Evolutionary conservation across 257 asterid species (phyloP).

Genomic region (Penstemon davidsonii): DNA sequence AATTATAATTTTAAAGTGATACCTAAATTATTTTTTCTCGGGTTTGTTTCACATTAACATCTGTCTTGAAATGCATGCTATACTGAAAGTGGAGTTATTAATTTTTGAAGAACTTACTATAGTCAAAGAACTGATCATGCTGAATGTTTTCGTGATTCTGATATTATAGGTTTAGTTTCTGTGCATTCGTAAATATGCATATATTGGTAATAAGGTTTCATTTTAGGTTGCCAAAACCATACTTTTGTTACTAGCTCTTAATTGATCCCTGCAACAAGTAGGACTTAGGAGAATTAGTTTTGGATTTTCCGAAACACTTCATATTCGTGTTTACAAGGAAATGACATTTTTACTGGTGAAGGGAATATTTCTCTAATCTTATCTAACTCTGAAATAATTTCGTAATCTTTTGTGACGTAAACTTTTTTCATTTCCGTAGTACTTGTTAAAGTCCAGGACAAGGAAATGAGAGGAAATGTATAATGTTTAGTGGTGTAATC

Average conservation of each 20-base stretch:
- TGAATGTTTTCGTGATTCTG: not conserved
- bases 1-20: not conserved
- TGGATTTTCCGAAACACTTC: not conserved
- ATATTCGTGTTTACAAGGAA: not conserved
- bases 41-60: slow-evolving; percentile 15
- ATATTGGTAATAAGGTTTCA: slow-evolving; percentile 4
- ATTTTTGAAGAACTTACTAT: not conserved
- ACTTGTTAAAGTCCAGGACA: not conserved
- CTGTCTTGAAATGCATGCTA: slow-evolving; percentile 26
- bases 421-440: not conserved
- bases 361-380: not conserved
- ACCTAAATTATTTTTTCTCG: not conserved
- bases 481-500: not conserved
- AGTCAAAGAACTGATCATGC: not conserved
- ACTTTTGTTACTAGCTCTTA: not conserved
- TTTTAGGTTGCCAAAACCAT: not conserved
- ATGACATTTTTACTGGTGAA: not conserved
- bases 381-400: not conserved
- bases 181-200: not conserved
- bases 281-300: not conserved
- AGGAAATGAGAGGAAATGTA: not conserved
- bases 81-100: slow-evolving; percentile 12
- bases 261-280: not conserved
- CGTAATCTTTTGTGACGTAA: not conserved
- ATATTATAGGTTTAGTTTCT: not conserved